Evolutionary conservation across 2,329 filamentous ascomycete genomes (phyloP).

Genomic region (Aspergillus bombycis): DNA sequence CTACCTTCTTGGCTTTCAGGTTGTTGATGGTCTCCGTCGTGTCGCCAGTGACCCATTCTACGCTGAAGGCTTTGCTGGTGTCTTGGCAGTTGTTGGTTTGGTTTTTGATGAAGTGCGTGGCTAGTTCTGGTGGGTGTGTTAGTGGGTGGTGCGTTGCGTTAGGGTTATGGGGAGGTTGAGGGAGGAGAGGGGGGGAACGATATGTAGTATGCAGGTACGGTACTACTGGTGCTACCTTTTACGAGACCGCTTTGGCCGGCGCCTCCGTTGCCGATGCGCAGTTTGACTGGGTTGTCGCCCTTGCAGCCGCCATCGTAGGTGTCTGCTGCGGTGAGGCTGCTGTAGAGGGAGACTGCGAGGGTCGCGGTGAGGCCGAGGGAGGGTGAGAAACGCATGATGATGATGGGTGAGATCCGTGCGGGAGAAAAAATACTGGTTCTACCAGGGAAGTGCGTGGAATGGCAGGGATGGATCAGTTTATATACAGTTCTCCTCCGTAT

Average conservation of each 20-base stretch:
- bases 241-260: slow-evolving; percentile 39
- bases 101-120: slow-evolving; percentile 42
- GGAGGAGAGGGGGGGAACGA: too few relatives aligned
- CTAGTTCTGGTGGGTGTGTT: slow-evolving; percentile 23
- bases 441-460: too few relatives aligned
- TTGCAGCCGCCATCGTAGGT: slow-evolving; percentile 18
- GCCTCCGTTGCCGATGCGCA: slow-evolving; percentile 38
- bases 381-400: neutral
- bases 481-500: too few relatives aligned
- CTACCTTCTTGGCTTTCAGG: slow-evolving; percentile 42
- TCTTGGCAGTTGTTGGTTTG: slow-evolving; percentile 18
- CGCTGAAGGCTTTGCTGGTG: slow-evolving; percentile 37
- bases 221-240: slow-evolving; percentile 8
- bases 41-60: slow-evolving; percentile 52
- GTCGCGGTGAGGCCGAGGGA: neutral
- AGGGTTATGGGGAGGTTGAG: neutral
- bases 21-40: slow-evolving; percentile 52
- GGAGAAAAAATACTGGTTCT: too few relatives aligned
- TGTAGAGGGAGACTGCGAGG: neutral
- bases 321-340: neutral
- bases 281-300: slow-evolving; percentile 9
- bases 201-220: neutral
- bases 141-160: neutral
- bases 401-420: neutral
- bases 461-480: too few relatives aligned